Conservation (phyloP, 2,329 filamentous ascomycete species). For the Aspergillus tanneri region DNA sequence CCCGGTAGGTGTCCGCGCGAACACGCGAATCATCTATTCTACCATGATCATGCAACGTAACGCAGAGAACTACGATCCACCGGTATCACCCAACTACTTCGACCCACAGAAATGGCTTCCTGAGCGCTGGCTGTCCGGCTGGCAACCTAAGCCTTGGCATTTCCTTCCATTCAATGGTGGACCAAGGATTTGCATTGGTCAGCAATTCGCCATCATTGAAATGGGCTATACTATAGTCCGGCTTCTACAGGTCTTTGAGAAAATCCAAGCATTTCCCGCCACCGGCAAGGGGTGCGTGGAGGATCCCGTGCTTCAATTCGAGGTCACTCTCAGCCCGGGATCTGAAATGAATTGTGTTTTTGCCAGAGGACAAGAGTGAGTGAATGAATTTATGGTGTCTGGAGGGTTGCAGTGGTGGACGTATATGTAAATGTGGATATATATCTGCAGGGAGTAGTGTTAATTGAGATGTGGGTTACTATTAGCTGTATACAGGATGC, state of each 20-base stretch:
- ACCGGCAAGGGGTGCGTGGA: constrained; percentile 34
- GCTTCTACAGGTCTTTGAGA: constrained; percentile 44
- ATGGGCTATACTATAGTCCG: constrained; percentile 53
- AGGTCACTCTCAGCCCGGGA: constrained; percentile 41
- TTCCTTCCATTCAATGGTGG: constrained; percentile 57
- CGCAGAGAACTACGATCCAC: constrained; percentile 49
- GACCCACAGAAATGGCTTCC: constrained; percentile 49
- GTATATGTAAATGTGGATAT: no score
- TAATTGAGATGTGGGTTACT: no score
- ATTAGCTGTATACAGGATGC: no score
- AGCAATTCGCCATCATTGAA: constrained; percentile 60
- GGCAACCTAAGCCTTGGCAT: constrained; percentile 55
- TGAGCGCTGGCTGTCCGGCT: constrained; percentile 51
- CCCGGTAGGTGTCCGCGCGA: constrained; percentile 49
- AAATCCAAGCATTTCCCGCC: constrained; percentile 34
- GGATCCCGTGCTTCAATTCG: constrained; percentile 38
- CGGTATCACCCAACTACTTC: constrained; percentile 37
- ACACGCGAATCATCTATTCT: constrained; percentile 52
- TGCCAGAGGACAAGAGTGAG: constrained; percentile 32
- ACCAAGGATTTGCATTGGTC: constrained; percentile 56
- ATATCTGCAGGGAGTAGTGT: no score
- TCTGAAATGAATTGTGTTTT: constrained; percentile 43
- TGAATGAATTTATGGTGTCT: background rate
- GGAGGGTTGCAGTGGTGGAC: no score
- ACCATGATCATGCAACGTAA: constrained; percentile 54